Conservation (phyloP, 345 rosid species). For the Lepidium sativum region DNA sequence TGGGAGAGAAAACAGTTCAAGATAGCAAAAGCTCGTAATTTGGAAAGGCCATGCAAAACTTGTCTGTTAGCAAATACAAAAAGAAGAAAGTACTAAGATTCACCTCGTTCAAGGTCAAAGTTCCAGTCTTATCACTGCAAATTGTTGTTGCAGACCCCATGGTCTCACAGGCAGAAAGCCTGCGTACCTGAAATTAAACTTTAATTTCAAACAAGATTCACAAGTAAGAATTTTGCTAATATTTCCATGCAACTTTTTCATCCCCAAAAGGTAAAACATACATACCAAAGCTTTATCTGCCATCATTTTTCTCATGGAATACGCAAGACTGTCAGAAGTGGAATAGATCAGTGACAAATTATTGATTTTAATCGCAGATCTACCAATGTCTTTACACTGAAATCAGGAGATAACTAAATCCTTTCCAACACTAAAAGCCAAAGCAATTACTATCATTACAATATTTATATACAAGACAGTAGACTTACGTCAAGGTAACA, state of each 20-base stretch:
- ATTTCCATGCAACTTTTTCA: neutral
- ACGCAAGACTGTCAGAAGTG: slow-evolving; percentile 61
- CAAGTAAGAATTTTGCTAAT: neutral
- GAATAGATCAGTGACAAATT: neutral
- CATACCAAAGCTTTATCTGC: slow-evolving; percentile 94
- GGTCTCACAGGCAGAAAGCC: slow-evolving; percentile 97
- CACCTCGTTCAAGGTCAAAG: slow-evolving; percentile 81
- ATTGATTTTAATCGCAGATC: neutral
- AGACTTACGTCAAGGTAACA: slow-evolving; percentile 87
- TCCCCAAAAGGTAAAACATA: neutral
- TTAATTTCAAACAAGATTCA: neutral
- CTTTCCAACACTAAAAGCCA: too few relatives aligned
- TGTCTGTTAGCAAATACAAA: neutral
- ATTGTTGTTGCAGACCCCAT: slow-evolving; percentile 98
- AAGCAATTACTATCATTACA: neutral
- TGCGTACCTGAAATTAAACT: slow-evolving; percentile 60
- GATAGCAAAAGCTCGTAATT: neutral
- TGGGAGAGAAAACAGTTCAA: neutral
- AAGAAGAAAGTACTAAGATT: neutral
- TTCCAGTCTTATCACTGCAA: slow-evolving; percentile 97
- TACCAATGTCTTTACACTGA: neutral
- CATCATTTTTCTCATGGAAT: slow-evolving; percentile 99
- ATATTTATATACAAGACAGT: slow-evolving; percentile 5
- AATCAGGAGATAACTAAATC: neutral
- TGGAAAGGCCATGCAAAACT: neutral